Conservation (phyloP, 306 rosid genomes). For the Malus asiatica region DNA sequence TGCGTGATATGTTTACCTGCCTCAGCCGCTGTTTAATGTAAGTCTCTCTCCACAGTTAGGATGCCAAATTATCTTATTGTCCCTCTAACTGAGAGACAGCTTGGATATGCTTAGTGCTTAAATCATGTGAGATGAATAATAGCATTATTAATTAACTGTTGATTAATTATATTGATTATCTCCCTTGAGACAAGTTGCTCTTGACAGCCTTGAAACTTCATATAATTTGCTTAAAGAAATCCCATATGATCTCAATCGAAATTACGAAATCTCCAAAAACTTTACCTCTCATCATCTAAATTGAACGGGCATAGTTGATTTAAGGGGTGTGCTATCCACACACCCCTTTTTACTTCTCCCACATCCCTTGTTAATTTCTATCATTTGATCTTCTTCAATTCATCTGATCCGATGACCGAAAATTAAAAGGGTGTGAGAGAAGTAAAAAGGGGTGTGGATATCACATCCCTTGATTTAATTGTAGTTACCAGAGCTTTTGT, state of each 20-base stretch:
- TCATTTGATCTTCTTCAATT: too few species aligned
- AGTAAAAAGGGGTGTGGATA: too few species aligned
- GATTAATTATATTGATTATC: background rate
- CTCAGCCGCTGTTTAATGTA: too few species aligned
- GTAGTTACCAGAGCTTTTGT: background rate
- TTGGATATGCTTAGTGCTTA: background rate
- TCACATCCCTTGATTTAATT: background rate
- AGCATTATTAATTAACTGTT: background rate
- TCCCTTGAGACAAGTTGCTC: conserved; percentile 17
- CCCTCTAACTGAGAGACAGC: conserved; percentile 14
- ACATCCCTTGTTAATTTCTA: too few species aligned
- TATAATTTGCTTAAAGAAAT: background rate
- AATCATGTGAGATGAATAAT: conserved; percentile 13
- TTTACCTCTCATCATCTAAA: background rate
- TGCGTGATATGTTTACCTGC: background rate
- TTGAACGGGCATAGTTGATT: background rate
- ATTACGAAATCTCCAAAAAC: background rate
- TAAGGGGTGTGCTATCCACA: background rate
- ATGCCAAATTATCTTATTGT: conserved; percentile 1
- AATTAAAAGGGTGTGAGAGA: too few species aligned
- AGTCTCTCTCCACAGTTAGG: background rate
- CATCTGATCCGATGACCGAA: too few species aligned
- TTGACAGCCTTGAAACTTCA: conserved; percentile 7
- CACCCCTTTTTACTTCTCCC: too few species aligned
- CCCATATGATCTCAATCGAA: conserved; percentile 7